A percentile compares a stretch with the other conserved stretches of the same genome.
phyloP scores from a whole-genome alignment of 768 basidiomycete species.

The Xanthoconium purpureum region DNA sequence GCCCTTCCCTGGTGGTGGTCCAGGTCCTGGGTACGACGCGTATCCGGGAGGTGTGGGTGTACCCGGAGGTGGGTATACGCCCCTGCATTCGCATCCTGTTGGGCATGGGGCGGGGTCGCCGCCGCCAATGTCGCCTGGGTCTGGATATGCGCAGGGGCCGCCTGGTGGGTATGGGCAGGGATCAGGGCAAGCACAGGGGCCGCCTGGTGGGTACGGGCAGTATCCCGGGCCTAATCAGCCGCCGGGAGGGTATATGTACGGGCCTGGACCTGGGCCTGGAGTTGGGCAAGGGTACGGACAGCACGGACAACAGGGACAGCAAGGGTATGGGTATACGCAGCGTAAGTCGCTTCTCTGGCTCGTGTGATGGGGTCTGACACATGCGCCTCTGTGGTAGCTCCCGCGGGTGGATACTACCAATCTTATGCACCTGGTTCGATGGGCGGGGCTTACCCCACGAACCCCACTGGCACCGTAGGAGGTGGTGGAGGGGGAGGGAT shows the following conservation, averaged over 20 bases:
- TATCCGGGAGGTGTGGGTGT: neutral
- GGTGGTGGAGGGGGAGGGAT: neutral
- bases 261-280: neutral
- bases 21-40: neutral
- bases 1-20: neutral
- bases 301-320: neutral
- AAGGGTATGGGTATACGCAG: conserved; percentile 22
- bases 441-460: neutral
- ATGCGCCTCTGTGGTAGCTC: too few relatives aligned
- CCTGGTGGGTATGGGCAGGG: neutral
- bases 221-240: neutral
- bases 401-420: conserved; percentile 1
- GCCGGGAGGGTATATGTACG: neutral
- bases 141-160: neutral
- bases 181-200: neutral
- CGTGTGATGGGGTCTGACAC: neutral
- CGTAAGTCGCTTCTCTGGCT: conserved; percentile 32
- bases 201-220: too few relatives aligned
- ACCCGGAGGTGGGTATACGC: neutral
- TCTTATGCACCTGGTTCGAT: conserved; percentile 9
- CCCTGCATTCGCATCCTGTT: conserved; percentile 4
- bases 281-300: neutral
- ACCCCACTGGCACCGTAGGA: neutral
- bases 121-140: neutral
- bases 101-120: neutral